Base-by-base conservation (phyloP, 2,329 filamentous ascomycete genomes). In the Cytospora leucostoma region DNA sequence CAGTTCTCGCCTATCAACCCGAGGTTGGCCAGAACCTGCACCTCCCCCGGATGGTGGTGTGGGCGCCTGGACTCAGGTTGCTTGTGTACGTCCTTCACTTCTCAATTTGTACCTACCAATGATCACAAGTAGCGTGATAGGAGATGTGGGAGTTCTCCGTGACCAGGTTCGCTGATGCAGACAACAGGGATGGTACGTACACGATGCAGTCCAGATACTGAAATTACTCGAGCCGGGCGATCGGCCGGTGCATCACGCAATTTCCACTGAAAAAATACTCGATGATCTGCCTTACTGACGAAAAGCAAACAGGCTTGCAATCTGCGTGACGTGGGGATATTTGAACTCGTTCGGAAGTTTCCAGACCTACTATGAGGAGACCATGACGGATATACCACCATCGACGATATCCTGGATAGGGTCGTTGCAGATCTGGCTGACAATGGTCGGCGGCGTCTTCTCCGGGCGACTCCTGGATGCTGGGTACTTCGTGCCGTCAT, bases 281-380 rank as follows among this genome's bases (percentile, higher is more conserved):
- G 1, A 4, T 4, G n/a, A 27, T 3, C 27, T 4, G 27, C 27
- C 27, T 27, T 33, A 38, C 56, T 59, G 21, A 59, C 33, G 19
- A 32, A 10, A 37, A 12, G 72, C 72, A 47, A 71, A 67, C 0
- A 79, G 81, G 69, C 65, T 82, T 4, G 74, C 78, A 33, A 74
- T 81, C 47, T 77, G 77, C 71, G 79, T 78, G 60, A 81, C 79
- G 3, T 81, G 79, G 80, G 82, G 82, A 38, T 79, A 80, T 67
- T 76, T 82, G 60, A 83, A 82, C 71, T 82, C 80, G 1, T 84
- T 83, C 59, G 80, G 81, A n/a, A 74, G 79, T 35, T 84, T 83
- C 68, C 82, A 85, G 63, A 70, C 78, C 2, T 83, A 84, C 71
- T 84, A 84, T 69, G 74, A 71, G 13, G 68, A 74, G 17, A 68